phyloP scores from a whole-genome alignment of 306 rosid genomes.

The Lablab purpureus region DNA sequence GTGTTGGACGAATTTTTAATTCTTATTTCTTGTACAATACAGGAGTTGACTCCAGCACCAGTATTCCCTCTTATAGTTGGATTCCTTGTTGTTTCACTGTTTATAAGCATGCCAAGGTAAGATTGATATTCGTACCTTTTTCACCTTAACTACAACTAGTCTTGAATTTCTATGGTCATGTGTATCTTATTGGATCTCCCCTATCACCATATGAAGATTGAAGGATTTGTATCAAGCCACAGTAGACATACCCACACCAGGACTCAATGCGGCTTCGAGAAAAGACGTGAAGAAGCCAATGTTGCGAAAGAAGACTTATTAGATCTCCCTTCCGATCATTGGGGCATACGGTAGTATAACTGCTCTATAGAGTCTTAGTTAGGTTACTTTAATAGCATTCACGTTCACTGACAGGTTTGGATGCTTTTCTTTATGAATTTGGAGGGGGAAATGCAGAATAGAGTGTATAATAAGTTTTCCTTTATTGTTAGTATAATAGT shows the following conservation, averaged over 20 bases:
- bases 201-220: slow-evolving; percentile 57
- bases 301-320: slow-evolving; percentile 88
- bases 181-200: slow-evolving; percentile 23
- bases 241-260: slow-evolving; percentile 76
- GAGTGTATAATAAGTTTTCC: slow-evolving; percentile 39
- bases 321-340: slow-evolving; percentile 17
- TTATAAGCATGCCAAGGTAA: slow-evolving; percentile 86
- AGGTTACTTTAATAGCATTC: slow-evolving; percentile 51
- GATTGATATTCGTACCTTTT: slow-evolving; percentile 34
- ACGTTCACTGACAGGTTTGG: slow-evolving; percentile 43
- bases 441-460: slow-evolving; percentile 17
- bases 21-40: slow-evolving; percentile 39
- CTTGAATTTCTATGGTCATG: slow-evolving; percentile 14
- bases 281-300: slow-evolving; percentile 75
- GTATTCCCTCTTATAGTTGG: slow-evolving; percentile 87
- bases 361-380: slow-evolving; percentile 19
- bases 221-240: slow-evolving; percentile 83
- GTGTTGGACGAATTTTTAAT: background rate
- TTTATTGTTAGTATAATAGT: slow-evolving; percentile 38
- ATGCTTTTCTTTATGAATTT: slow-evolving; percentile 28
- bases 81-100: slow-evolving; percentile 71
- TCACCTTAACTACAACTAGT: slow-evolving; percentile 28
- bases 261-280: slow-evolving; percentile 64
- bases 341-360: slow-evolving; percentile 41
- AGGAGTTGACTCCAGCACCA: slow-evolving; percentile 96